Conservation (phyloP, 139 green algal genomes). For the Dunaliella primolecta region DNA sequence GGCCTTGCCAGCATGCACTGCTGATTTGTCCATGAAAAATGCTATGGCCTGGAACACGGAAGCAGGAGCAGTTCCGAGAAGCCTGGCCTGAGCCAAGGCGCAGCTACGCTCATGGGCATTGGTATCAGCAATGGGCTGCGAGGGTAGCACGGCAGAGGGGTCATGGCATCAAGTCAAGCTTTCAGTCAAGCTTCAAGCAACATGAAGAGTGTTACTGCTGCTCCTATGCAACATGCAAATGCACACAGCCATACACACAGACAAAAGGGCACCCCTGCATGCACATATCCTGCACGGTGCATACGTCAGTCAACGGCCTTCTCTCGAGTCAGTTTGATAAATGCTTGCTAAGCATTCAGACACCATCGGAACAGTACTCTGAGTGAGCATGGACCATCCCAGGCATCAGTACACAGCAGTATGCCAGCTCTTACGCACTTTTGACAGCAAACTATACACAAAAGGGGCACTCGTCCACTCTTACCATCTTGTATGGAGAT, state of each 20-base stretch:
- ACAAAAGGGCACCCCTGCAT: too few relatives aligned
- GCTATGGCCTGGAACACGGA: conserved; percentile 29
- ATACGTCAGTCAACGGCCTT: background rate
- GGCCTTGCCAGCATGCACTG: conserved; percentile 31
- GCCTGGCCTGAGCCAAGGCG: too few relatives aligned
- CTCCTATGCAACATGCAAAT: too few relatives aligned
- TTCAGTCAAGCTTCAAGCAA: too few relatives aligned
- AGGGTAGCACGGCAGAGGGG: too few relatives aligned
- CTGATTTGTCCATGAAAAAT: conserved; percentile 37
- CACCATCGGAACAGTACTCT: background rate
- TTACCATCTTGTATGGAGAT: conserved; percentile 35
- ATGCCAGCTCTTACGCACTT: background rate
- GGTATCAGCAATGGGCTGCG: too few relatives aligned
- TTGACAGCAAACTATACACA: background rate
- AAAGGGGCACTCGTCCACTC: background rate
- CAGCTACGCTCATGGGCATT: too few relatives aligned
- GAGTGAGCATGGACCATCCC: too few relatives aligned
- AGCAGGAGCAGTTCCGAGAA: background rate
- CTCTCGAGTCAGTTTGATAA: background rate
- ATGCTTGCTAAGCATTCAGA: background rate
- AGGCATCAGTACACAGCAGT: background rate
- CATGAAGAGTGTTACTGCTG: too few relatives aligned
- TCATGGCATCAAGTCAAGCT: too few relatives aligned
- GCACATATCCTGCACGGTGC: too few relatives aligned
- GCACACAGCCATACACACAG: too few relatives aligned